These are phyloP conservation scores for Chaetomiaceae sp. DNA, from an alignment of 2,329 filamentous ascomycete species.

Conservation along the genomic window DNA sequence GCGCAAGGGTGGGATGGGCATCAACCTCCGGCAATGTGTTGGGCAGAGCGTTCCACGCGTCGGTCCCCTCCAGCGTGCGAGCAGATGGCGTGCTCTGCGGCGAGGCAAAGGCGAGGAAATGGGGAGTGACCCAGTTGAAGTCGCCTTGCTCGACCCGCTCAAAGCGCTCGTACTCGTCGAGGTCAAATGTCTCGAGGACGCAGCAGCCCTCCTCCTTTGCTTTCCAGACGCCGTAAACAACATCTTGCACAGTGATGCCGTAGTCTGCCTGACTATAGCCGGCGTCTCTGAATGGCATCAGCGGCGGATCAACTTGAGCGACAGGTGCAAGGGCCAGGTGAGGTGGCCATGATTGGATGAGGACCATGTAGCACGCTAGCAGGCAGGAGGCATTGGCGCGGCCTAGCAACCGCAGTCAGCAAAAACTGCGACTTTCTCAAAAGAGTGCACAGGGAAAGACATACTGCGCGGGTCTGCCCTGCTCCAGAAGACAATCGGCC, in stretches of 20 bases:
- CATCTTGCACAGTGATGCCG: constrained; percentile 88
- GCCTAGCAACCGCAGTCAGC: constrained; percentile 44
- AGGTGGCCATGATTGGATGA: constrained; percentile 96
- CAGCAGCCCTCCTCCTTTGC: constrained; percentile 94
- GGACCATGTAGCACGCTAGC: constrained; percentile 95
- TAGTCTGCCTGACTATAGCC: constrained; percentile 99
- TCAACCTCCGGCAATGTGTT: constrained; percentile 68
- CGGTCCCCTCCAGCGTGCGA: constrained; percentile 65
- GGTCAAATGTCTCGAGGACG: constrained; percentile 85
- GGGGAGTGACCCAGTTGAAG: constrained; percentile 98
- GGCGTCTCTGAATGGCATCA: constrained; percentile 98
- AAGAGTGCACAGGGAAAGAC: constrained; percentile 31
- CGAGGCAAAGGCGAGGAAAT: constrained; percentile 94
- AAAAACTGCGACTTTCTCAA: not conserved
- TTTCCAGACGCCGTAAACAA: constrained; percentile 98
- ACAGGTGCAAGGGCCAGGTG: constrained; percentile 93
- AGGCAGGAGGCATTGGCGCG: constrained; percentile 92
- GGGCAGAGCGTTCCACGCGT: constrained; percentile 68
- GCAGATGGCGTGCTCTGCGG: constrained; percentile 75
- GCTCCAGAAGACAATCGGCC: constrained; percentile 94
- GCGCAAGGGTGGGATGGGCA: constrained; percentile 62
- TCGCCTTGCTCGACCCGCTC: constrained; percentile 97
- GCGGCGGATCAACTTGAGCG: constrained; percentile 89
- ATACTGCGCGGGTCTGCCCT: constrained; percentile 82
- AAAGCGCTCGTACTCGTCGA: constrained; percentile 94